Percentiles rank a stretch among this genome's conserved stretches.
These are phyloP conservation scores for Aleurites moluccanus DNA, from an alignment of 441 rosid genomes.

Conservation along the genomic window DNA sequence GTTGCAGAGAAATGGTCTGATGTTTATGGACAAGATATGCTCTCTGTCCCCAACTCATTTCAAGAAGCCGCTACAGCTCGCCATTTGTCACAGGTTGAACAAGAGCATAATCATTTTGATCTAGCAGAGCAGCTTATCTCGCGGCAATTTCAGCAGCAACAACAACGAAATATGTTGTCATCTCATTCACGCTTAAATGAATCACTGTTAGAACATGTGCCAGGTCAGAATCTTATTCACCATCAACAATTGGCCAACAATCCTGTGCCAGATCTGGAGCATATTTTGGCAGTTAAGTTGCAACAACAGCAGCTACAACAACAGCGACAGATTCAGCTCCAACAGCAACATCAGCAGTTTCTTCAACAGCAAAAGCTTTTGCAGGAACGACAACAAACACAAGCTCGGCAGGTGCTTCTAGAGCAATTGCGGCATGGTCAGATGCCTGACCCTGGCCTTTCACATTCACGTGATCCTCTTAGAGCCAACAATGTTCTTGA, in stretches of 20 bases:
- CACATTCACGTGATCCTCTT: conserved; percentile 51
- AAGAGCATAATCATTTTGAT: conserved; percentile 49
- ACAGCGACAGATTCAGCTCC: conserved; percentile 42
- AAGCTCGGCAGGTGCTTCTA: conserved; percentile 59
- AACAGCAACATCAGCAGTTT: conserved; percentile 50
- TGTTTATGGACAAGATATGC: conserved; percentile 45
- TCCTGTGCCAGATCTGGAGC: conserved; percentile 46
- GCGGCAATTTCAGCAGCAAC: conserved; percentile 51
- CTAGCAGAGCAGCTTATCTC: conserved; percentile 53
- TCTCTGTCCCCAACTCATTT: conserved; percentile 42
- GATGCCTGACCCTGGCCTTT: conserved; percentile 53
- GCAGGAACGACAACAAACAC: conserved; percentile 66
- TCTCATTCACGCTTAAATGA: conserved; percentile 35
- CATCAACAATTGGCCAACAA: conserved; percentile 42
- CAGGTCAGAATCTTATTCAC: conserved; percentile 37
- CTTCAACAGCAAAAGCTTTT: conserved; percentile 64
- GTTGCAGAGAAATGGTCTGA: conserved; percentile 53
- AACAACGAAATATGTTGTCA: conserved; percentile 33
- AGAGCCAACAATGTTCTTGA: conserved; percentile 47
- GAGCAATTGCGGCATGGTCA: conserved; percentile 66
- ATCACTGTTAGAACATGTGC: conserved; percentile 35
- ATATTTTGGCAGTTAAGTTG: conserved; percentile 48
- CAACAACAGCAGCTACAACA: conserved; percentile 22
- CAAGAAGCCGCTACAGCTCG: conserved; percentile 49
- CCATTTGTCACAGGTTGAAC: conserved; percentile 50